Evolutionary conservation across 2,329 filamentous ascomycete species (phyloP).

Genomic region (Ophiostoma australiae): DNA sequence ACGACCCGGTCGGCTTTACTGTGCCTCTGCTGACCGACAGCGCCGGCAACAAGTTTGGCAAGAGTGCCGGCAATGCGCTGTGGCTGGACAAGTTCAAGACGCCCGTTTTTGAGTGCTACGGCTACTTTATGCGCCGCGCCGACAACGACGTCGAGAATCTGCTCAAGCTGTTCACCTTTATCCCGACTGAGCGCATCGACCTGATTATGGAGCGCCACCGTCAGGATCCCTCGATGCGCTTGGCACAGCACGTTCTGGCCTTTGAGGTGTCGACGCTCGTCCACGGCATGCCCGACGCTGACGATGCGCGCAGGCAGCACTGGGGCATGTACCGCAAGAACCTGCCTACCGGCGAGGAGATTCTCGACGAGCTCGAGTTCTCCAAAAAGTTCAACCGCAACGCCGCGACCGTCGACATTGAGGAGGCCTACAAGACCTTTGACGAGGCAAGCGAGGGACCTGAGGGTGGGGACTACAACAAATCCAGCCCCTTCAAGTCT

Average conservation of each 20-base stretch:
- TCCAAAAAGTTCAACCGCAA: neutral
- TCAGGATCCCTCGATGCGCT: constrained; percentile 62
- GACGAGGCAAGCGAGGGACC: constrained; percentile 22
- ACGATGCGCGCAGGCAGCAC: constrained; percentile 52
- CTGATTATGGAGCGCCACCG: constrained; percentile 63
- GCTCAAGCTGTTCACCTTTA: constrained; percentile 85
- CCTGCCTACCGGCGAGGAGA: neutral
- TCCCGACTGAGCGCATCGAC: constrained; percentile 65
- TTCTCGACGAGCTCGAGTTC: constrained; percentile 13
- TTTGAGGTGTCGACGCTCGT: constrained; percentile 75
- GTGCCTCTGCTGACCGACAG: constrained; percentile 83
- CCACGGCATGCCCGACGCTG: constrained; percentile 64
- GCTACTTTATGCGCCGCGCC: constrained; percentile 79
- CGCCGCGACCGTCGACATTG: neutral
- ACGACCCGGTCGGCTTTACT: constrained; percentile 76
- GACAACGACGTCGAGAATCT: constrained; percentile 78
- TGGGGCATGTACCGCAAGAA: constrained; percentile 41
- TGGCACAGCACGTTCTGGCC: constrained; percentile 79
- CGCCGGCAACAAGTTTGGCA: constrained; percentile 86
- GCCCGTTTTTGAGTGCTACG: constrained; percentile 76
- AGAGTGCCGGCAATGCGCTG: constrained; percentile 86
- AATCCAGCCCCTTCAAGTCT: neutral
- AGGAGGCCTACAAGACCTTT: constrained; percentile 13
- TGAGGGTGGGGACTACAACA: neutral
- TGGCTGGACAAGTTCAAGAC: constrained; percentile 87